Percentiles rank a stretch among this genome's conserved stretches.
Conservation (phyloP, 345 rosid genomes). For the Fremontodendron californicum region DNA sequence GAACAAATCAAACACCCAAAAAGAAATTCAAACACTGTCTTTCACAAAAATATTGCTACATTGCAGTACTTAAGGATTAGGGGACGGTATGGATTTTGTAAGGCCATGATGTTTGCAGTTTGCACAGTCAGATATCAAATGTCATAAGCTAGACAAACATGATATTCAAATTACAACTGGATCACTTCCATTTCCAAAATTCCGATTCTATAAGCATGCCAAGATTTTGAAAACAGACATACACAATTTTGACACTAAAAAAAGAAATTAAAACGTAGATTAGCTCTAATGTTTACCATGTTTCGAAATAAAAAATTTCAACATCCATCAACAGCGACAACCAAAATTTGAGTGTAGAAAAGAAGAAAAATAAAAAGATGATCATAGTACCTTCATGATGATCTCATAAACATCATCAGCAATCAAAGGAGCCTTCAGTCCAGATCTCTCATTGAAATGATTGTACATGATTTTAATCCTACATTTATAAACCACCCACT, state of each 20-base stretch:
- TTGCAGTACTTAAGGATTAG: not conserved
- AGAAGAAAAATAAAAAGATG: not conserved
- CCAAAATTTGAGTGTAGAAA: not conserved
- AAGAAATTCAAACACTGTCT: not conserved
- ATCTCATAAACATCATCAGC: conserved; percentile 92
- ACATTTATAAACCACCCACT: conserved; percentile 18
- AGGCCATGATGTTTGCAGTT: not conserved
- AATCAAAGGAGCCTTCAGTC: conserved; percentile 67
- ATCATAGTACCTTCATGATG: conserved; percentile 60
- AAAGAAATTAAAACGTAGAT: not conserved
- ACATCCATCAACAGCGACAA: not conserved
- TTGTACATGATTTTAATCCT: conserved; percentile 83
- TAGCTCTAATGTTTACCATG: not conserved
- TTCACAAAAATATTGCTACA: not conserved
- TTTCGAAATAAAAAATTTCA: not conserved
- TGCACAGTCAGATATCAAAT: not conserved
- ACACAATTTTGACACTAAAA: not conserved
- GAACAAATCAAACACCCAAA: not conserved
- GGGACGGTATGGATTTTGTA: not conserved
- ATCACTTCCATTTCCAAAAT: not conserved
- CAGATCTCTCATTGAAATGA: conserved; percentile 75
- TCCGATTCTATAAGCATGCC: not conserved
- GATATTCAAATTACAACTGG: not conserved
- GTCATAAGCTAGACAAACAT: not conserved
- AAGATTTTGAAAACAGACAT: not conserved